phyloP scores from a whole-genome alignment of 1,284 basidiomycete species.

The Heliocybe sulcata region DNA sequence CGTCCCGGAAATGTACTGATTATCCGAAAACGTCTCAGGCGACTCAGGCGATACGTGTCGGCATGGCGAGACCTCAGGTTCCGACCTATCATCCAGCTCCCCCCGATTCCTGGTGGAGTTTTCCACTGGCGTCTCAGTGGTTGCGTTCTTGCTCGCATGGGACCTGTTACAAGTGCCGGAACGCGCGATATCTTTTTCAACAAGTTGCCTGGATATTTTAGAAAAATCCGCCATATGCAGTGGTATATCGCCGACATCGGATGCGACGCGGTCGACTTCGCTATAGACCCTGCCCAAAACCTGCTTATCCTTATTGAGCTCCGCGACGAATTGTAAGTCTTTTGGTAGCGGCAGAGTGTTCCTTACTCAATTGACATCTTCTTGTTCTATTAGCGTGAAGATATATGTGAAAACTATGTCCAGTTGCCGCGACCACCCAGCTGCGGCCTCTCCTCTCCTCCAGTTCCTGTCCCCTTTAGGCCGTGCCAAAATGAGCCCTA shows the following conservation, averaged over 20 bases:
- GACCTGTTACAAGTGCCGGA: no score
- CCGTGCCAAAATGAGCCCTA: neutral
- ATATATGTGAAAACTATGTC: neutral
- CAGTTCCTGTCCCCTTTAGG: neutral
- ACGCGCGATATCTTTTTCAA: neutral
- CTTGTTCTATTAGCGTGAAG: neutral
- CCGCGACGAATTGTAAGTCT: neutral
- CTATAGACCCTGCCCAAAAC: neutral
- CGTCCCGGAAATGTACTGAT: constrained; percentile 23
- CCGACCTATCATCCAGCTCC: neutral
- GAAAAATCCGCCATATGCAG: neutral
- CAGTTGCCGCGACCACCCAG: neutral
- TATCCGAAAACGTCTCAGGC: constrained; percentile 29
- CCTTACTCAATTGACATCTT: neutral
- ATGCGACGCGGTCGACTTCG: neutral
- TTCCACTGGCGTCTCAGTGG: neutral
- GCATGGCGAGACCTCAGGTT: constrained; percentile 37
- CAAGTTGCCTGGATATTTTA: neutral
- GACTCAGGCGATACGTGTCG: constrained; percentile 33
- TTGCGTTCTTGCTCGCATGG: neutral
- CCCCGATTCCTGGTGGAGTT: neutral
- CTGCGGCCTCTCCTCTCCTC: neutral
- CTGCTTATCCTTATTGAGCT: neutral
- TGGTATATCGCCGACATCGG: neutral
- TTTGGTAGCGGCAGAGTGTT: no score